These are phyloP conservation scores for Evernia prunastri DNA, from an alignment of 495 filamentous ascomycete genomes.

Conservation along the genomic window DNA sequence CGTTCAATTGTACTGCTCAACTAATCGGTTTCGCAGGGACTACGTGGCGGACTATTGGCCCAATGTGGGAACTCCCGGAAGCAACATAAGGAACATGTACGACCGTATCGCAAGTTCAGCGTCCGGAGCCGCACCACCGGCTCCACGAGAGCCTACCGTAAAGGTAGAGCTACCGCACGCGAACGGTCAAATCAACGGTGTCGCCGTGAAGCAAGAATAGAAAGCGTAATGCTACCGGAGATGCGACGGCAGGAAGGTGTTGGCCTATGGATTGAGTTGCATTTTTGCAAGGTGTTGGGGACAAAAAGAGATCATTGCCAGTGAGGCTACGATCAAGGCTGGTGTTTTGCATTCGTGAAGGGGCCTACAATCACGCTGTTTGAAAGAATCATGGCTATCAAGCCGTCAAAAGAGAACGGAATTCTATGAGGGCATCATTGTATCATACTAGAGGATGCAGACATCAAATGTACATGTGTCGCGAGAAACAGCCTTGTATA, in stretches of 20 bases:
- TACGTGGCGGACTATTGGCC: conserved; percentile 47
- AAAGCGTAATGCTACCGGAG: background rate
- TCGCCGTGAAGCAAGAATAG: conserved; percentile 12
- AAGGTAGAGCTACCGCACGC: conserved; percentile 9
- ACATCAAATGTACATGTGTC: background rate
- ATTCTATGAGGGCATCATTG: background rate
- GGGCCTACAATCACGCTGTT: background rate
- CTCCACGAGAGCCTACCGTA: conserved; percentile 2
- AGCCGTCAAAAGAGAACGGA: background rate
- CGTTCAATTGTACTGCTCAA: background rate
- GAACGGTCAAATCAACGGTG: conserved; percentile 13
- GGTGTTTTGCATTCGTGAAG: conserved; percentile 7
- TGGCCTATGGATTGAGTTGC: conserved; percentile 11
- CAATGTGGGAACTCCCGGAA: conserved; percentile 41
- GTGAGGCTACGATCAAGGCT: conserved; percentile 1
- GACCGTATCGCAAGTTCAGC: conserved; percentile 33
- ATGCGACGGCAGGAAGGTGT: background rate
- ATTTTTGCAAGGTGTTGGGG: conserved; percentile 25
- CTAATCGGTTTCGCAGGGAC: conserved; percentile 32
- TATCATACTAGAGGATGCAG: conserved; percentile 2
- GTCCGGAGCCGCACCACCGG: conserved; percentile 10
- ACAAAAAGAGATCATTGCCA: conserved; percentile 2
- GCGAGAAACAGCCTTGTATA: background rate
- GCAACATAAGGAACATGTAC: conserved; percentile 46
- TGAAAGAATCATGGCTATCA: background rate